Conservation (phyloP, 106 monocot species). For the Dendrobium catenatum region DNA sequence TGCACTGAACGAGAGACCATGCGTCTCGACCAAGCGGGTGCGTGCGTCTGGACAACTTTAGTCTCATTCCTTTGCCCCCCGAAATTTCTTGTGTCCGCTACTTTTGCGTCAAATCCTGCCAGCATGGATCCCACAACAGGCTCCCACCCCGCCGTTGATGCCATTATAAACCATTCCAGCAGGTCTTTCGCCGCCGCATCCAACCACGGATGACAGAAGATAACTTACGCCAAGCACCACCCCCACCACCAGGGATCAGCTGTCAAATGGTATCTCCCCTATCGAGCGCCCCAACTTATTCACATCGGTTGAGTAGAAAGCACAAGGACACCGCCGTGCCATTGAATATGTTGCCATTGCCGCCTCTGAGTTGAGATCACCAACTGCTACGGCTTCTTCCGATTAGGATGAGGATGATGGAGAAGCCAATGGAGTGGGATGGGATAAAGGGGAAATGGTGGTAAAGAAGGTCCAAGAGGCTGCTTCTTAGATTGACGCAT, state of each 20-base stretch:
- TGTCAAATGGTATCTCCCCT: constrained; percentile 3
- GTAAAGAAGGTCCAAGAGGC: constrained; percentile 79
- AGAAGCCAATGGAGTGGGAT: constrained; percentile 19
- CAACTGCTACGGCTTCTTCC: constrained; percentile 9
- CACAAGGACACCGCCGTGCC: constrained; percentile 54
- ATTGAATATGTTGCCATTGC: constrained; percentile 31
- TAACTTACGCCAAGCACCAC: constrained; percentile 73
- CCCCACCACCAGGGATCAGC: neutral
- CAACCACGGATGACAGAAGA: constrained; percentile 88
- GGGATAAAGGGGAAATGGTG: constrained; percentile 21
- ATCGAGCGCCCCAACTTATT: constrained; percentile 43
- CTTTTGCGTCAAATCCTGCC: neutral
- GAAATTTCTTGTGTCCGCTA: too few species aligned
- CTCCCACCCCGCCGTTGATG: neutral
- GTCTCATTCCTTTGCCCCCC: too few species aligned
- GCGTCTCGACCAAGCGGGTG: too few species aligned
- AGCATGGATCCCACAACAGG: neutral
- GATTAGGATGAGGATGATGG: constrained; percentile 41
- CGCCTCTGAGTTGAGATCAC: constrained; percentile 12
- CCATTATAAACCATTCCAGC: constrained; percentile 10
- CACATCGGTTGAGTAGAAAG: constrained; percentile 71
- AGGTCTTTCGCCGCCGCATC: constrained; percentile 15
- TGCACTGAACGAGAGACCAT: too few species aligned
- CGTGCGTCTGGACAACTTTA: too few species aligned
- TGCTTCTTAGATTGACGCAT: constrained; percentile 59